A percentile compares a stretch with the other conserved stretches of the same genome.
These are phyloP conservation scores for Laguncularia racemosa DNA, from an alignment of 345 rosid species.

Conservation along the genomic window DNA sequence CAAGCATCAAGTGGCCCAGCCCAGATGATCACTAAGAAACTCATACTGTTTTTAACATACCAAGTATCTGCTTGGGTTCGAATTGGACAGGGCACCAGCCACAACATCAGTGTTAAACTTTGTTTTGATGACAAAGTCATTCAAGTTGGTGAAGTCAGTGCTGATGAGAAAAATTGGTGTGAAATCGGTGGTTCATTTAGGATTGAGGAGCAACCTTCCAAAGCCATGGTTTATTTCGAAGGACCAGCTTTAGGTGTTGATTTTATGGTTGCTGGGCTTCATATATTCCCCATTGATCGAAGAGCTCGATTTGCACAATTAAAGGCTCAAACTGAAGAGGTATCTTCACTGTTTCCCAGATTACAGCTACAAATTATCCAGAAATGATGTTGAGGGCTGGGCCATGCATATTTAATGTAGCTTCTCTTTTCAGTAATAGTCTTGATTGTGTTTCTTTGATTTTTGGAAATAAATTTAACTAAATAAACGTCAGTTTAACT, in stretches of 20 bases:
- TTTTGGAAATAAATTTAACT: no score
- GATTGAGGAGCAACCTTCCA: constrained; percentile 66
- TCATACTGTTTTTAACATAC: constrained; percentile 61
- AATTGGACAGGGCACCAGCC: constrained; percentile 45
- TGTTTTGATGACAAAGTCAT: constrained; percentile 71
- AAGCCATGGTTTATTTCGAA: constrained; percentile 65
- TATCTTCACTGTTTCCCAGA: constrained; percentile 23
- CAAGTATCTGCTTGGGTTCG: constrained; percentile 82
- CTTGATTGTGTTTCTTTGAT: no score
- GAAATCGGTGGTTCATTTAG: constrained; percentile 80
- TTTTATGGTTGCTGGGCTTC: constrained; percentile 69
- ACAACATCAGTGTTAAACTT: constrained; percentile 68
- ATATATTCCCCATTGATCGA: constrained; percentile 60
- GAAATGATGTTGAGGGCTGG: no score
- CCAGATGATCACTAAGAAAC: constrained; percentile 63
- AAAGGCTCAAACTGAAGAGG: constrained; percentile 58
- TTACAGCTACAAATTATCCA: no score
- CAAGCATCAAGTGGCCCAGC: constrained; percentile 92
- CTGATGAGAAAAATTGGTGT: constrained; percentile 61
- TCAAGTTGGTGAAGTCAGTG: constrained; percentile 72
- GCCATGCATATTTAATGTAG: no score
- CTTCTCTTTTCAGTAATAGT: no score
- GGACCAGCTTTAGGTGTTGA: constrained; percentile 75
- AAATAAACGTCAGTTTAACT: no score
- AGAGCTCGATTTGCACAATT: constrained; percentile 46